These are phyloP conservation scores for Kuraishia capsulata DNA, from an alignment of 805 yeast species.

Conservation along the genomic window DNA sequence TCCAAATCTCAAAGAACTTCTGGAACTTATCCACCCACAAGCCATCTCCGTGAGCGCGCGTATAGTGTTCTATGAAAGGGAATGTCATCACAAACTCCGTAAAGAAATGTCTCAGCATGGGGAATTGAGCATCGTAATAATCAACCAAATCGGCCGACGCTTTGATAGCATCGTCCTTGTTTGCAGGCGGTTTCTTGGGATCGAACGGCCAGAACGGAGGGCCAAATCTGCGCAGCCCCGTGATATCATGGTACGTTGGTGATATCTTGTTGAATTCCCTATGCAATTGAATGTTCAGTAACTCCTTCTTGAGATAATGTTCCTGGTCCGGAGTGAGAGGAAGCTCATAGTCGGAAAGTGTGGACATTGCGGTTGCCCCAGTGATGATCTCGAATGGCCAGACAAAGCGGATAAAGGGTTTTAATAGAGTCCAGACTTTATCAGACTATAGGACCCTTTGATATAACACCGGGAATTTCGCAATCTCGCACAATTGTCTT, in stretches of 20 bases:
- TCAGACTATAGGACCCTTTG: too few species aligned
- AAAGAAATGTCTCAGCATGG: slow-evolving; percentile 62
- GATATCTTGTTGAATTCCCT: slow-evolving; percentile 50
- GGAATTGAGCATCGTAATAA: slow-evolving; percentile 36
- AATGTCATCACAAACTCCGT: slow-evolving; percentile 53
- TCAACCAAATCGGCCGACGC: slow-evolving; percentile 11
- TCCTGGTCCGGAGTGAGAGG: slow-evolving; percentile 56
- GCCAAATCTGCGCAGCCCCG: slow-evolving; percentile 64
- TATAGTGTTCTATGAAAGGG: slow-evolving; percentile 58
- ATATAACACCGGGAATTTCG: too few species aligned
- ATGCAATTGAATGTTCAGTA: slow-evolving; percentile 52
- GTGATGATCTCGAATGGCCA: too few species aligned
- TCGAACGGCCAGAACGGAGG: slow-evolving; percentile 55
- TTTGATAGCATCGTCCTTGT: slow-evolving; percentile 10
- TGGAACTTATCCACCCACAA: slow-evolving; percentile 82
- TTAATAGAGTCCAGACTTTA: too few species aligned
- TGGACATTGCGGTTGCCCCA: too few species aligned
- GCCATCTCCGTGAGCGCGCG: slow-evolving; percentile 2
- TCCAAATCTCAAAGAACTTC: slow-evolving; percentile 72
- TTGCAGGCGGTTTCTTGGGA: slow-evolving; percentile 24
- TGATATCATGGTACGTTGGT: slow-evolving; percentile 38
- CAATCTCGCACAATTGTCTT: too few species aligned
- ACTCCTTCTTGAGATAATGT: slow-evolving; percentile 80
- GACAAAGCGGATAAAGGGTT: too few species aligned
- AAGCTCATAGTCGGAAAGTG: too few species aligned